These are phyloP conservation scores for Pulveroboletus sp. DNA, from an alignment of 768 basidiomycete genomes.

Conservation along the genomic window DNA sequence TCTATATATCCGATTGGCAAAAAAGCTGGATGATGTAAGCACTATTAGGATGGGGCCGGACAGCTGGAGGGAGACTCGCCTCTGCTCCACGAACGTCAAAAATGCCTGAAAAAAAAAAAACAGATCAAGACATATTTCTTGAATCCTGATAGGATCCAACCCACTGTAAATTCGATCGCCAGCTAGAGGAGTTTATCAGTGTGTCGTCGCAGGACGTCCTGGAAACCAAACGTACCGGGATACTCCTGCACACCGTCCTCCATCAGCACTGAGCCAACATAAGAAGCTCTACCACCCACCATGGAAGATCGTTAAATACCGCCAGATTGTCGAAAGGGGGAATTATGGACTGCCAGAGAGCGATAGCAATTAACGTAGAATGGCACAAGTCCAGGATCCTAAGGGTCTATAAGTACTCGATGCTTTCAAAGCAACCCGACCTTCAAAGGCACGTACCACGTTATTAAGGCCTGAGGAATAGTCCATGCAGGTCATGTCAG, in stretches of 20 bases:
- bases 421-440: not conserved
- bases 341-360: conserved; percentile 24
- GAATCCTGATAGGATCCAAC: not conserved
- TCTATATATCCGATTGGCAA: conserved; percentile 23
- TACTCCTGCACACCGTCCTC: conserved; percentile 12
- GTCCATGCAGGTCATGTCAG: not conserved
- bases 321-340: conserved; percentile 11
- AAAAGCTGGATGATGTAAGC: conserved; percentile 12
- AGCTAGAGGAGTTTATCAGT: conserved; percentile 7
- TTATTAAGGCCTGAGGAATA: conserved; percentile 15
- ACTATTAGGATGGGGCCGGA: not conserved
- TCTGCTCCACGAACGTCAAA: conserved; percentile 24
- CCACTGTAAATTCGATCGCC: conserved; percentile 19
- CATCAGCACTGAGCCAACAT: not conserved
- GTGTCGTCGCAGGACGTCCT: not conserved
- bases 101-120: conserved; percentile 14
- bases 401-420: not conserved
- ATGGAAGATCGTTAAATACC: conserved; percentile 15
- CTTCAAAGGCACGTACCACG: conserved; percentile 11
- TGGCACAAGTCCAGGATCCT: conserved; percentile 25
- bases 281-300: conserved; percentile 9
- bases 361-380: conserved; percentile 18
- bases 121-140: not conserved
- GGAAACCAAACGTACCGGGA: conserved; percentile 15
- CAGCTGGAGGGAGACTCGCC: not conserved